Base-by-base conservation (phyloP, 371 early-diverging fungal genomes). In the Mortierella sp. region DNA sequence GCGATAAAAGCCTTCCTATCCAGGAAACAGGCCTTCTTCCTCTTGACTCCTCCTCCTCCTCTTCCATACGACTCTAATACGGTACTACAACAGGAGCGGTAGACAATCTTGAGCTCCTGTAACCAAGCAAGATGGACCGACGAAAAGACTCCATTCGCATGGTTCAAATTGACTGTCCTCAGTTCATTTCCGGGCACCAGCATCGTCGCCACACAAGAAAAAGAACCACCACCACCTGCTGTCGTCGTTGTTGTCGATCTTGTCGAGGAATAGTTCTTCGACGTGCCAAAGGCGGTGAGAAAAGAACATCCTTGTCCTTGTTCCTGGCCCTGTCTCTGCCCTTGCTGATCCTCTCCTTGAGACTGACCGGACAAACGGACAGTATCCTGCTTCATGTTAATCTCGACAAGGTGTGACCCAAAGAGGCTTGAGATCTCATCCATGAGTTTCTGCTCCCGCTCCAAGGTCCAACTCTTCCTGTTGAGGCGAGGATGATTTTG, bases 341-440 rank as follows among this genome's bases (percentile, higher is more conserved):
- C 34, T 38, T 38, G 42, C 42, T 38, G 42, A 38, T 38, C 42
- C 21, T 63, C 19, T 6, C 8, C 31, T 3, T 42, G 3, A 10
- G 42, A 68, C 38, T 38, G 38, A 3, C 9, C 24, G 24, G 24
- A 21, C 3, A 21, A 24, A 24, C 16, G 24, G 58, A 75, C 34
- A 16, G 58, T 26, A 72, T 76, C 76, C 31, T 80, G 80, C n/a
- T 63, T 76, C 19, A 80, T 72, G 14, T 52, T 60, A 42, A 80
- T 31, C 8, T 80, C 80, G 34, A 58, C 63, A 6, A 80, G 55
- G 14, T 63, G 57, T 1, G 80, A 73, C 7, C 80, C 80, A 63
- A 80, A 76, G 21, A 57, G 21, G 24, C 50, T 16, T 1, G 74
- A 10, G 54, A 80, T 75, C 13, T 72, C 72, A 31, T 80, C 74